phyloP scores from a whole-genome alignment of 164 flowering plant genomes.

The Kalanchoe fedtschenkoi region DNA sequence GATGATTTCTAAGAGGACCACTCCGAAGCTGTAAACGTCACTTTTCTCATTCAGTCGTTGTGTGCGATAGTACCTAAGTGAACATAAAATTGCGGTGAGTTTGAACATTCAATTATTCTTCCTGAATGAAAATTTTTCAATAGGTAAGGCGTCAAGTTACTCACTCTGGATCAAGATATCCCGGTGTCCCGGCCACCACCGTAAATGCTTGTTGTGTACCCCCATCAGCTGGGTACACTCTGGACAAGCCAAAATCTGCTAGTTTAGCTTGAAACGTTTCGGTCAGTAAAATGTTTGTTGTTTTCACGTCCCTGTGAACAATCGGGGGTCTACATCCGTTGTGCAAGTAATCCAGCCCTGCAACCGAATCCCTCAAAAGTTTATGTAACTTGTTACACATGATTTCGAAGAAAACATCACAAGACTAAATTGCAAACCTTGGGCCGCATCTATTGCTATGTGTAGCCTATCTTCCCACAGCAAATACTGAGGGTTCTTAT shows the following conservation, averaged over 20 bases:
- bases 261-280: constrained; percentile 18
- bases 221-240: constrained; percentile 7
- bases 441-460: constrained; percentile 29
- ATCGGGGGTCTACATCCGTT: constrained; percentile 21
- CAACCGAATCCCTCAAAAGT: background rate
- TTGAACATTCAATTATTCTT: background rate
- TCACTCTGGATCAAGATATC: constrained; percentile 31
- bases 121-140: background rate
- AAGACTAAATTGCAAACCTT: constrained; percentile 13
- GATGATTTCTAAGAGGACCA: constrained; percentile 18
- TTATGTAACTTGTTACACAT: background rate
- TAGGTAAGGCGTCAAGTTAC: background rate
- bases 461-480: constrained; percentile 22
- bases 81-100: background rate
- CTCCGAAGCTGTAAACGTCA: constrained; percentile 26
- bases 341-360: constrained; percentile 29
- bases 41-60: constrained; percentile 15
- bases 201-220: constrained; percentile 14
- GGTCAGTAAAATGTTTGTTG: constrained; percentile 21
- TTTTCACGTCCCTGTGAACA: constrained; percentile 25
- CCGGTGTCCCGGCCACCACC: constrained; percentile 16
- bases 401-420: background rate
- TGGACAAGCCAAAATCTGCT: constrained; percentile 27
- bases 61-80: constrained; percentile 8
- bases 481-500: background rate